Evolutionary conservation across 2,329 filamentous ascomycete species (phyloP), one percentile per base, ranked within the genome.

Genomic region (Diaporthe sp.): DNA sequence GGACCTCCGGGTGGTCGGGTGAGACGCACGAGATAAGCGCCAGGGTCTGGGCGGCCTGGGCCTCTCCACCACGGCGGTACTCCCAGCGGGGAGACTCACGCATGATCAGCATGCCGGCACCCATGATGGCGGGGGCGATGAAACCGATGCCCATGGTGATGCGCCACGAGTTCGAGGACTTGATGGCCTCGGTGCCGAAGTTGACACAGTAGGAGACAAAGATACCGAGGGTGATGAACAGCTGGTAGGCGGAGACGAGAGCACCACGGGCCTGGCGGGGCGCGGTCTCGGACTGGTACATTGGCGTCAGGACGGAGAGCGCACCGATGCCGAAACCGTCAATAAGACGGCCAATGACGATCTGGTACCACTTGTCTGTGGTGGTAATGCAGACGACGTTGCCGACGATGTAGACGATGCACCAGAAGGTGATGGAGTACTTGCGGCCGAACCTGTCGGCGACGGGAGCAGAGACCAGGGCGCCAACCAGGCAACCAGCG

Each of bases 311-410:
- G 47, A 93, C 89, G 0, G 91, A 93, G 2, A 94, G 86, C 71
- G 88, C 92, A 58, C 93, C 93, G 39, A 94, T 89, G 60, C 92
- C 92, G 3, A 94, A 85, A 80, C 93, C 93, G 49, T 92, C 91
- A 39, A 93, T 86, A 84, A 92, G 91, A 76, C 93, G 88, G 44
- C 92, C 93, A 78, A 92, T 86, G 82, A 90, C 91, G 77, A 93
- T 85, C 80, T 94, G 92, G 78, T 92, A 88, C 92, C 92, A 94
- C 55, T 84, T 85, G 31, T 85, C 79, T 72, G 84, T 84, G 6
- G 91, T 89, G 0, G 91, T 87, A 79, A 94, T 91, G 81, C 94
- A 92, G 53, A 94, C 87, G 74, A 92, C 86, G 79, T 92, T 92
- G 78, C 93, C 93, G 74, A 93, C 81, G 78, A 89, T 88, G 84